These are phyloP conservation scores for Sedum album DNA, from an alignment of 164 flowering plant species.

Conservation along the genomic window DNA sequence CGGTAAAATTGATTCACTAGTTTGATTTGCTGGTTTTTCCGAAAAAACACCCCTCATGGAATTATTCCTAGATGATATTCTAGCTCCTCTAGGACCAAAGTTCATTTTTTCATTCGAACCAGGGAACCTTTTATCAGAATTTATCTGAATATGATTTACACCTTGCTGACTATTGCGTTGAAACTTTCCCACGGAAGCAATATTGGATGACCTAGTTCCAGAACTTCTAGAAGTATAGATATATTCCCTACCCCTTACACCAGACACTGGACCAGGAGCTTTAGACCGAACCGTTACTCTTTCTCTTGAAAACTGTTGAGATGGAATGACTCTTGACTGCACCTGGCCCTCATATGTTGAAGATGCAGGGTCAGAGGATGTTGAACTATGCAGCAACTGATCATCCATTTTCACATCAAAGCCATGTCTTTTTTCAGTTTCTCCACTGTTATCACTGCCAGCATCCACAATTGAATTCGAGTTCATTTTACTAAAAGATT, in stretches of 20 bases:
- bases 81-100: slow-evolving; percentile 28
- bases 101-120: slow-evolving; percentile 33
- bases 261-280: slow-evolving; percentile 31
- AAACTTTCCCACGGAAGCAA: slow-evolving; percentile 37
- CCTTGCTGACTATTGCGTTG: slow-evolving; percentile 45
- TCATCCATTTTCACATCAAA: slow-evolving; percentile 17
- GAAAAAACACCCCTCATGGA: slow-evolving; percentile 26
- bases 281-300: slow-evolving; percentile 24
- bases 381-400: slow-evolving; percentile 19
- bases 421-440: not conserved
- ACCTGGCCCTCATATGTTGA: not conserved
- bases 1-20: slow-evolving; percentile 27
- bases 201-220: slow-evolving; percentile 31
- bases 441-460: not conserved
- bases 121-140: slow-evolving; percentile 33
- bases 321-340: slow-evolving; percentile 8
- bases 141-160: slow-evolving; percentile 69
- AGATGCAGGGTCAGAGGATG: not conserved
- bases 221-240: slow-evolving; percentile 42
- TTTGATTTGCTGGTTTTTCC: slow-evolving; percentile 29
- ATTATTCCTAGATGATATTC: slow-evolving; percentile 25
- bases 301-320: slow-evolving; percentile 24
- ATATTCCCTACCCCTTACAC: slow-evolving; percentile 35
- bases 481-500: not conserved
- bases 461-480: not conserved